Percentiles rank a stretch among this genome's conserved stretches.
Conservation (phyloP, 306 rosid genomes). For the Gillenia trifoliata region DNA sequence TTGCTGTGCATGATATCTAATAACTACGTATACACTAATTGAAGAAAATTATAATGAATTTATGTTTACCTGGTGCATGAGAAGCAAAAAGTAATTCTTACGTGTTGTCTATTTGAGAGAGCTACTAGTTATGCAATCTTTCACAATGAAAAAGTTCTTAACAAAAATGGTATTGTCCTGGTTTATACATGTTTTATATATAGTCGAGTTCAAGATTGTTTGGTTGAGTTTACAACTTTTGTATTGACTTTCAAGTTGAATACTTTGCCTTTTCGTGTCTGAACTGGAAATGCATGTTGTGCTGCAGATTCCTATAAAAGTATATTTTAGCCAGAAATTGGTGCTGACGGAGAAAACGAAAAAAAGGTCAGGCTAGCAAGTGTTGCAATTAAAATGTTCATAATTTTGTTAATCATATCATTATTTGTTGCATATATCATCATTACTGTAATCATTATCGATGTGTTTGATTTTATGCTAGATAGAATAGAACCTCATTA, state of each 20-base stretch:
- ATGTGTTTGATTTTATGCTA: not conserved
- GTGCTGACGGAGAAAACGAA: too few relatives aligned
- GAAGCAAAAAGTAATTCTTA: not conserved
- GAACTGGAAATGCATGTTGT: not conserved
- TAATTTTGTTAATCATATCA: not conserved
- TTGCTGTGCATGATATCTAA: conserved; percentile 12
- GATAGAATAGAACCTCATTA: not conserved
- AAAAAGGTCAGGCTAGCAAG: not conserved
- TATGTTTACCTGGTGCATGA: not conserved
- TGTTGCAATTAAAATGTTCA: not conserved
- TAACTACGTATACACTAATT: not conserved
- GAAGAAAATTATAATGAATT: conserved; percentile 1
- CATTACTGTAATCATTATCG: too few relatives aligned
- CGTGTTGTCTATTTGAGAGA: not conserved
- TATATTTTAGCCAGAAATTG: not conserved
- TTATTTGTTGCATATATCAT: not conserved
- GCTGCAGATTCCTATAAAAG: not conserved
- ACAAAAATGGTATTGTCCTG: not conserved
- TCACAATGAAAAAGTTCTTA: not conserved
- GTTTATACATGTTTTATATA: not conserved
- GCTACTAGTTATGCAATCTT: not conserved
- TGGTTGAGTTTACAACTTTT: not conserved
- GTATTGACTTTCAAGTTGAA: not conserved
- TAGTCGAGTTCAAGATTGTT: not conserved
- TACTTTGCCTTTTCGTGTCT: not conserved